These are phyloP conservation scores for Solanum hybrid DNA, from an alignment of 305 asterid genomes.

Conservation along the genomic window DNA sequence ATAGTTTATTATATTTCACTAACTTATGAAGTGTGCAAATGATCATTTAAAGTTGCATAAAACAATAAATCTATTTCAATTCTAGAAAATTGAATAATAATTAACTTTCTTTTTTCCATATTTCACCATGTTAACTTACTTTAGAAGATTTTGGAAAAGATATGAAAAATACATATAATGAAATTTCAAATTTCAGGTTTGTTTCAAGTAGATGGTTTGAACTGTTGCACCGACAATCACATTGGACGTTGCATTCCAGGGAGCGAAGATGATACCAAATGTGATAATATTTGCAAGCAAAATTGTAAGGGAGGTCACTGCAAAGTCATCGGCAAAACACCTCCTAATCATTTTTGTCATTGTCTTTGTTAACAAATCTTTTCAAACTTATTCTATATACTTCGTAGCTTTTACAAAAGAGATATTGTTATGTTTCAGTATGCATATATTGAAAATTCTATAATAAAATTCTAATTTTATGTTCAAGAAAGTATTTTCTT, in stretches of 20 bases:
- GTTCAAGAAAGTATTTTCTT: not conserved
- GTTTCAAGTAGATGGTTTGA: not conserved
- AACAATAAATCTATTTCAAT: not conserved
- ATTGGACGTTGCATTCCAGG: not conserved
- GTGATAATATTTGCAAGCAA: not conserved
- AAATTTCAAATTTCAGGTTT: not conserved
- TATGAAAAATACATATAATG: not conserved
- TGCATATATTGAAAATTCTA: not conserved
- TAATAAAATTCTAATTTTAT: not conserved
- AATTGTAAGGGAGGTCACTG: slow-evolving; percentile 5
- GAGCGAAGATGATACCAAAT: not conserved
- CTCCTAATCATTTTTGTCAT: slow-evolving; percentile 13
- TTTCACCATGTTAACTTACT: not conserved
- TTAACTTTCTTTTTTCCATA: not conserved
- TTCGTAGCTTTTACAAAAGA: not conserved
- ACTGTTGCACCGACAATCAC: not conserved
- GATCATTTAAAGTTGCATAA: not conserved
- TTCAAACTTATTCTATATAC: not conserved
- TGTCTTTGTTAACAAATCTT: not conserved
- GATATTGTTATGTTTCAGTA: not conserved
- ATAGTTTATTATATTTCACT: not conserved
- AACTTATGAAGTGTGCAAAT: not conserved
- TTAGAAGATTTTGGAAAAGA: not conserved
- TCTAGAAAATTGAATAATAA: not conserved
- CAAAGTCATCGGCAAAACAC: not conserved